These are phyloP conservation scores for Diaporthe sp. DNA, from an alignment of 2,329 filamentous ascomycete species.

Conservation along the genomic window DNA sequence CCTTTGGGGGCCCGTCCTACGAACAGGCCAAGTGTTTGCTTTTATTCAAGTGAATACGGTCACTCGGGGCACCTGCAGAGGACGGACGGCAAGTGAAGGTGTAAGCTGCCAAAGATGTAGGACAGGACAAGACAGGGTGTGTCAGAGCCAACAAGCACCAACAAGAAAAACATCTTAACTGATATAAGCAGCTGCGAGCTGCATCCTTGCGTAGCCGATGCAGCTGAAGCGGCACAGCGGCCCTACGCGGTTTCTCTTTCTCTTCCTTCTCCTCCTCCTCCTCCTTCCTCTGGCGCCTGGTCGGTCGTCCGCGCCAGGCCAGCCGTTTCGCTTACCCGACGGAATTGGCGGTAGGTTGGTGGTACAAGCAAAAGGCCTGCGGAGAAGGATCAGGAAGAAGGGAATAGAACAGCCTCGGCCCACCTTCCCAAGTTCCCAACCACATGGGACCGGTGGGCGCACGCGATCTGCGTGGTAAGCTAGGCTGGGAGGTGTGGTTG, in stretches of 20 bases:
- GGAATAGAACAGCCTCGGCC: background rate
- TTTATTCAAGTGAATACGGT: background rate
- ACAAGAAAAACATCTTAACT: background rate
- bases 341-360: background rate
- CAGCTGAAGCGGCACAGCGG: conserved; percentile 9
- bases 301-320: background rate
- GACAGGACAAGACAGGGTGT: conserved; percentile 9
- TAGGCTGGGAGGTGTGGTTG: conserved; percentile 15
- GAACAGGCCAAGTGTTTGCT: background rate
- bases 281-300: background rate
- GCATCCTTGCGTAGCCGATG: background rate
- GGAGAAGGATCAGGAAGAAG: conserved; percentile 22
- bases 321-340: conserved; percentile 10
- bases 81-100: background rate
- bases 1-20: rapidly evolving
- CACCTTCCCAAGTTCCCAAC: background rate
- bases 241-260: background rate
- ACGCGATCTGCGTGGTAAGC: background rate
- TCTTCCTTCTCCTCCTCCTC: background rate
- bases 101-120: background rate
- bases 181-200: conserved; percentile 9
- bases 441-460: background rate
- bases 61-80: background rate
- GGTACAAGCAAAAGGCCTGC: background rate
- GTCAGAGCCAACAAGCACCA: conserved; percentile 2